Conservation (phyloP, 75 land plant genomes). For the Sequoia sempervirens region DNA sequence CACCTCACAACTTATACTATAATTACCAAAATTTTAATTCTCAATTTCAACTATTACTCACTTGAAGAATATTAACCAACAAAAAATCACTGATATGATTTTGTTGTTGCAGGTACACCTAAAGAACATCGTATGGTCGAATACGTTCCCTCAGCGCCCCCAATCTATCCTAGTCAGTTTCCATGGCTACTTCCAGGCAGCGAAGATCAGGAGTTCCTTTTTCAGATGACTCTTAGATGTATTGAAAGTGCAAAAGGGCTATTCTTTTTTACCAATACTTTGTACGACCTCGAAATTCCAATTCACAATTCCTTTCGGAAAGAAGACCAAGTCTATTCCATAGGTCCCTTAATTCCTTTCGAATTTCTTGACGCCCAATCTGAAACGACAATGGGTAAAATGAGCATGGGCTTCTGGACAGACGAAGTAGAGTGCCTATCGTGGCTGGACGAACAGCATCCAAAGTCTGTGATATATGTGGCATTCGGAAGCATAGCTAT, state of each 20-base stretch:
- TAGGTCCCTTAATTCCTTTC: neutral
- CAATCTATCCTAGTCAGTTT: neutral
- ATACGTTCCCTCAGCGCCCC: neutral
- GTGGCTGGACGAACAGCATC: conserved; percentile 22
- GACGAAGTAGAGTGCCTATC: conserved; percentile 12
- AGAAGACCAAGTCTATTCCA: neutral
- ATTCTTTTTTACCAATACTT: neutral
- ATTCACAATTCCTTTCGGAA: neutral
- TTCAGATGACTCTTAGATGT: neutral
- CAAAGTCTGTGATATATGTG: conserved; percentile 17
- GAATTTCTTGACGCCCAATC: neutral
- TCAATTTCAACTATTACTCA: too few species aligned
- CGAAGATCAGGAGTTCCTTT: neutral
- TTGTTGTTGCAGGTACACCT: neutral
- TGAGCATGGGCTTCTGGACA: neutral
- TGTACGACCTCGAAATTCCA: neutral
- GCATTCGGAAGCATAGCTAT: conserved; percentile 19
- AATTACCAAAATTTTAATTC: too few species aligned
- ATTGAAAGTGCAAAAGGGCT: too few species aligned
- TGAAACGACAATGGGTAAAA: neutral
- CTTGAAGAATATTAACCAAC: too few species aligned
- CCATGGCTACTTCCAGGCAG: neutral
- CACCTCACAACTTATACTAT: too few species aligned
- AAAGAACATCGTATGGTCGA: neutral
- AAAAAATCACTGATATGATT: neutral